Conservation (phyloP, 129 eudicot species). For the Apium graveolens region DNA sequence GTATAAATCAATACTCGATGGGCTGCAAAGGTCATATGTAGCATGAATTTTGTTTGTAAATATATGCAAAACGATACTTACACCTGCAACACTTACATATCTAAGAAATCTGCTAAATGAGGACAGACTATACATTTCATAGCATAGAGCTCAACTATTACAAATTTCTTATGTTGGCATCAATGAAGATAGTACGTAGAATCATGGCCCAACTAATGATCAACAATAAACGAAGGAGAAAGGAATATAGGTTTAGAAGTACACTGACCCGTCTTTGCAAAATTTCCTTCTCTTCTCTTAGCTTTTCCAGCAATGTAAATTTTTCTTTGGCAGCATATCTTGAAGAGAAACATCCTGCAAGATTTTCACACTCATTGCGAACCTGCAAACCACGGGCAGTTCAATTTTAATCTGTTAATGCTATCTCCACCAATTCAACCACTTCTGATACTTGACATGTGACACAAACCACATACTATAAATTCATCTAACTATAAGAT, state of each 20-base stretch:
- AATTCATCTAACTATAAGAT: neutral
- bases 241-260: neutral
- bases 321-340: constrained; percentile 38
- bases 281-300: constrained; percentile 45
- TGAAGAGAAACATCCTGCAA: constrained; percentile 45
- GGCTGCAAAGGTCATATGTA: neutral
- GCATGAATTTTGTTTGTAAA: neutral
- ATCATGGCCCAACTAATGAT: neutral
- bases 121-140: neutral
- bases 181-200: neutral
- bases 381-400: constrained; percentile 37
- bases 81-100: neutral
- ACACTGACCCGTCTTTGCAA: constrained; percentile 40
- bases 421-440: neutral
- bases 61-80: neutral
- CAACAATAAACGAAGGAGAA: neutral
- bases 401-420: neutral
- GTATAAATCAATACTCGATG: neutral
- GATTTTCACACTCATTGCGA: constrained; percentile 48
- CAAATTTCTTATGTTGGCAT: neutral
- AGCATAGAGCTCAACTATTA: neutral
- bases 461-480: neutral
- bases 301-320: constrained; percentile 33
- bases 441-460: neutral
- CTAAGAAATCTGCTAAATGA: neutral